Conservation (phyloP, 108 stramenopile species). For the Skeletonema costatum region DNA sequence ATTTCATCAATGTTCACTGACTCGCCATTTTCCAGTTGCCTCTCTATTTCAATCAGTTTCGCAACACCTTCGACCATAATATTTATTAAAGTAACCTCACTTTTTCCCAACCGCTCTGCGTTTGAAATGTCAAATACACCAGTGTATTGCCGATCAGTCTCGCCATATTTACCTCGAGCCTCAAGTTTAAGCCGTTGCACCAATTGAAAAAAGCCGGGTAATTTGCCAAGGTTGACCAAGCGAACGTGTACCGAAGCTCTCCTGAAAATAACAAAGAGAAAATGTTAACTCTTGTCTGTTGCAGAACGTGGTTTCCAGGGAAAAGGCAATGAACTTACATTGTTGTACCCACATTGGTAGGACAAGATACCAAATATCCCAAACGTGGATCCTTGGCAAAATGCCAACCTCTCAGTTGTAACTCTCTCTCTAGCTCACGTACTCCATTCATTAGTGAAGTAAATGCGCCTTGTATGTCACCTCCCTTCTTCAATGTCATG, state of each 20-base stretch:
- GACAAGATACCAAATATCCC: conserved; percentile 83
- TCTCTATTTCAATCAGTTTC: conserved; percentile 84
- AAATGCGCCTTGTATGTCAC: conserved; percentile 90
- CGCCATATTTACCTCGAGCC: conserved; percentile 50
- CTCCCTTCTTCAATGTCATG: conserved; percentile 84
- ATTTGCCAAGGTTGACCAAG: conserved; percentile 65
- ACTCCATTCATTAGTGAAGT: conserved; percentile 62
- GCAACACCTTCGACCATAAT: conserved; percentile 91
- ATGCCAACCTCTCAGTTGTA: conserved; percentile 55
- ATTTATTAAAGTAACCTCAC: conserved; percentile 91
- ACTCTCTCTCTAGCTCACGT: conserved; percentile 56
- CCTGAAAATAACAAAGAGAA: neutral
- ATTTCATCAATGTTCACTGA: conserved; percentile 55
- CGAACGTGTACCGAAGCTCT: conserved; percentile 85
- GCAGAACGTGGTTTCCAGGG: neutral
- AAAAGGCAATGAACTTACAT: conserved; percentile 26
- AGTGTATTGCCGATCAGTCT: conserved; percentile 51
- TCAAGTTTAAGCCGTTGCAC: conserved; percentile 64
- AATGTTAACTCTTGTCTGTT: neutral
- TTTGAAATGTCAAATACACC: conserved; percentile 90
- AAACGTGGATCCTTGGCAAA: conserved; percentile 61
- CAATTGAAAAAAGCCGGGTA: conserved; percentile 71
- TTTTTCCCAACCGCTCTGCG: conserved; percentile 85
- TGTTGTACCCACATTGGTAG: conserved; percentile 88
- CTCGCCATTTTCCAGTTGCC: conserved; percentile 68